A percentile compares a stretch with the other conserved stretches of the same genome.
Conservation (phyloP, 225 moss, liverwort and hornwort species). For the Physcomitrellopsis africana region DNA sequence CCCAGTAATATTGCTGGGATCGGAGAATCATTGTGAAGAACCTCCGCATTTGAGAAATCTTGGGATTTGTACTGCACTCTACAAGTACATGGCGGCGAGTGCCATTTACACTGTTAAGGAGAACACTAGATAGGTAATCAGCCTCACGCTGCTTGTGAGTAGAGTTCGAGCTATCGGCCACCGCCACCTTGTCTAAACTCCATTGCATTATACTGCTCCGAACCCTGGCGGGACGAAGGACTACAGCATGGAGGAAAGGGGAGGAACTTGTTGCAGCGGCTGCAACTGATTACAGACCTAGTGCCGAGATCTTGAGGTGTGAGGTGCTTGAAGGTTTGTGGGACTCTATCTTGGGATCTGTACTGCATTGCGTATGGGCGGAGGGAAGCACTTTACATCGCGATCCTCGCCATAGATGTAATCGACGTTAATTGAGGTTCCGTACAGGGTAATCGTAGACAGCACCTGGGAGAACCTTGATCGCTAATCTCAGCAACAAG, state of each 20-base stretch:
- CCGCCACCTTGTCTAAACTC: conserved; percentile 30
- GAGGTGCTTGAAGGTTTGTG: conserved; percentile 43
- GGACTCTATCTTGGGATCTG: conserved; percentile 66
- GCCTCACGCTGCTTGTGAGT: conserved; percentile 41
- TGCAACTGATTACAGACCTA: conserved; percentile 51
- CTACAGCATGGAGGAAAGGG: conserved; percentile 32
- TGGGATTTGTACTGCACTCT: conserved; percentile 55
- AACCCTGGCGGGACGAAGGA: no score
- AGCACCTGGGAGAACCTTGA: conserved; percentile 12
- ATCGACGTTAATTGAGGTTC: conserved; percentile 2
- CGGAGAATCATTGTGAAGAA: background rate
- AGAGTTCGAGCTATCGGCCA: conserved; percentile 17
- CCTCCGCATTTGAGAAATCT: conserved; percentile 42
- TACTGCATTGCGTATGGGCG: conserved; percentile 49
- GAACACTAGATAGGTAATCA: conserved; percentile 58
- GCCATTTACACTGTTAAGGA: conserved; percentile 36
- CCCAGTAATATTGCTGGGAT: conserved; percentile 11
- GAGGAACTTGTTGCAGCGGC: background rate
- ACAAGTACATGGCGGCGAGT: conserved; percentile 36
- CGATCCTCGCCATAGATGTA: conserved; percentile 33
- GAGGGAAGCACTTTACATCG: conserved; percentile 35
- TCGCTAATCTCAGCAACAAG: background rate
- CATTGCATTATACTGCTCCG: background rate
- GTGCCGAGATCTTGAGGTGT: conserved; percentile 37
- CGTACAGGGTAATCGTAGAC: conserved; percentile 23